A percentile compares a stretch with the other conserved stretches of the same genome.
These are phyloP conservation scores for Tuber microsphaerosporum DNA, from an alignment of 495 filamentous ascomycete genomes.

Conservation along the genomic window DNA sequence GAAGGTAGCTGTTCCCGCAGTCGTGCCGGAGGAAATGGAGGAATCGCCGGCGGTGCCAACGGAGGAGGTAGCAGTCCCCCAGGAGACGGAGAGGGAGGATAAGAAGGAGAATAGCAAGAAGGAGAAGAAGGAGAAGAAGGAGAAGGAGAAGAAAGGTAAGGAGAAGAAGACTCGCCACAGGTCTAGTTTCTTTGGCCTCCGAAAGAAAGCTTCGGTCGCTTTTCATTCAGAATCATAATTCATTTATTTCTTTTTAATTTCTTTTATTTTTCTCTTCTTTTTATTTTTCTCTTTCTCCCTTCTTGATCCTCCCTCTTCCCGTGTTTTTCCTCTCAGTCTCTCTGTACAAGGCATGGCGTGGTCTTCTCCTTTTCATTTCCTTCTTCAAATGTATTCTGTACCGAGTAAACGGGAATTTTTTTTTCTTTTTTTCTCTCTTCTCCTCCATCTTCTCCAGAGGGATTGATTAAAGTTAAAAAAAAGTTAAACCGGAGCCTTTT, in stretches of 20 bases:
- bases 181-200: constrained; percentile 37
- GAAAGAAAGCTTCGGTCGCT: constrained; percentile 32
- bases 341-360: constrained; percentile 12
- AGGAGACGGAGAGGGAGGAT: constrained; percentile 17
- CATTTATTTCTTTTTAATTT: background rate
- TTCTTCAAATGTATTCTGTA: constrained; percentile 6
- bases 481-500: background rate
- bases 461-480: background rate
- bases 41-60: constrained; percentile 17
- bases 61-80: constrained; percentile 15
- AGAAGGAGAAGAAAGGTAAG: background rate
- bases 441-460: background rate
- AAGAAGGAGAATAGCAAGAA: constrained; percentile 21
- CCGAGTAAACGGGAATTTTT: constrained; percentile 28
- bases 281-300: background rate
- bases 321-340: constrained; percentile 12
- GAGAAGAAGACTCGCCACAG: constrained; percentile 24
- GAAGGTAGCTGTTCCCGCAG: background rate
- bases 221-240: constrained; percentile 18
- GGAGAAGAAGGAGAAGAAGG: constrained; percentile 15
- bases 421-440: background rate
- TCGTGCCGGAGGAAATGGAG: background rate
- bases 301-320: constrained; percentile 2
- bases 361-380: constrained; percentile 1
- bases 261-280: constrained; percentile 3